These are phyloP conservation scores for Suhomyces panamericanus DNA, from an alignment of 1,139 yeast genomes.

Conservation along the genomic window DNA sequence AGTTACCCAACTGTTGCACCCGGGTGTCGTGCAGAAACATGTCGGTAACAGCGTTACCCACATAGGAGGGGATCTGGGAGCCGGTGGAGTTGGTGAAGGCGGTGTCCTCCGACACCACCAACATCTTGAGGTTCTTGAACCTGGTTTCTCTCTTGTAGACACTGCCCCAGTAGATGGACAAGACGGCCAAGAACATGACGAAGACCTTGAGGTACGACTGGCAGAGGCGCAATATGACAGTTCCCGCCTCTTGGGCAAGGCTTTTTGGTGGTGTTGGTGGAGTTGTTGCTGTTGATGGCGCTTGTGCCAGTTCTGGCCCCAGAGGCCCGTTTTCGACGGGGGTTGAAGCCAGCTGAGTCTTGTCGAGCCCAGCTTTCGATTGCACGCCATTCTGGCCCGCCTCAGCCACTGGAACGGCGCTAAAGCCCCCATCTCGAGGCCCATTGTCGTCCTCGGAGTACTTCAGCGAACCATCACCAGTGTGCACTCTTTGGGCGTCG, in stretches of 20 bases:
- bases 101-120: constrained; percentile 50
- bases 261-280: too few relatives aligned
- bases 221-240: constrained; percentile 6
- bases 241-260: neutral
- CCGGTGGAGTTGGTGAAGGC: constrained; percentile 20
- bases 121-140: constrained; percentile 39
- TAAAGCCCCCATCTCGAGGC: too few relatives aligned
- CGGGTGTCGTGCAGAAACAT: constrained; percentile 22
- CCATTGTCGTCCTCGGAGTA: too few relatives aligned
- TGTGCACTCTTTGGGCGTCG: too few relatives aligned
- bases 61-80: constrained; percentile 24
- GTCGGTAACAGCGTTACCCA: constrained; percentile 33
- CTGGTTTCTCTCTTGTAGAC: constrained; percentile 43
- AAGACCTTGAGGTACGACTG: constrained; percentile 21
- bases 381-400: neutral
- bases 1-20: constrained; percentile 32
- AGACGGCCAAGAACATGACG: constrained; percentile 26
- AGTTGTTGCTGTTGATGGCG: neutral
- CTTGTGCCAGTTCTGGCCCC: too few relatives aligned
- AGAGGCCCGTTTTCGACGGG: neutral
- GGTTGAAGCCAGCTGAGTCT: neutral
- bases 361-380: neutral
- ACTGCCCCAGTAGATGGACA: constrained; percentile 65
- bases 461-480: too few relatives aligned
- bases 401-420: too few relatives aligned